Evolutionary conservation across 768 basidiomycete genomes (phyloP).

Genomic region (Lactarius hengduanensis): DNA sequence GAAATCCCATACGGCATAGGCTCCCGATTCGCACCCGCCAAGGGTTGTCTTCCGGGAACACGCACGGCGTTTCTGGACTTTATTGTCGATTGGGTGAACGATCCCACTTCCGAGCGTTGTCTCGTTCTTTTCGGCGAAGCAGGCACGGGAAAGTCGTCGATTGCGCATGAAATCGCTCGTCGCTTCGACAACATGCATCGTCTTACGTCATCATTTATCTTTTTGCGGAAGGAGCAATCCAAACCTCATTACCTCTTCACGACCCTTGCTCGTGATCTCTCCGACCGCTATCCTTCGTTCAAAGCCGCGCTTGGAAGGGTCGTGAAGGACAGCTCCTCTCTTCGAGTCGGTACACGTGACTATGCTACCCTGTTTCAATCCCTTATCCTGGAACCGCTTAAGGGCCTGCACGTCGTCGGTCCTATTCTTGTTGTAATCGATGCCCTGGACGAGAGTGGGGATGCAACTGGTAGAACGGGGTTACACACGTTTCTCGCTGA

Average conservation of each 20-base stretch:
- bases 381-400: background rate
- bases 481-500: background rate
- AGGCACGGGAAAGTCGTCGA: background rate
- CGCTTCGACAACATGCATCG: background rate
- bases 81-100: background rate
- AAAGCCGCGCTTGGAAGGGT: background rate
- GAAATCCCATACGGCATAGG: background rate
- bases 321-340: background rate
- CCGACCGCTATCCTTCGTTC: background rate
- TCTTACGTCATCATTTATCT: background rate
- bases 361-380: background rate
- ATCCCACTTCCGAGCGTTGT: background rate
- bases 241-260: constrained; percentile 1
- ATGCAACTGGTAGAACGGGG: background rate
- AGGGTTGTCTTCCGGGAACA: background rate
- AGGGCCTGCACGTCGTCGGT: background rate
- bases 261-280: background rate
- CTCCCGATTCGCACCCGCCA: background rate
- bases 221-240: constrained; percentile 3
- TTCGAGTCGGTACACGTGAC: background rate
- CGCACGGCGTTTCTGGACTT: background rate
- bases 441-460: background rate
- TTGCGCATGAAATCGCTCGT: background rate
- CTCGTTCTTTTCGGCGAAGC: constrained; percentile 5
- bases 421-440: constrained; percentile 2